Percentiles rank a stretch among this genome's conserved stretches.
Conservation (phyloP, 495 filamentous ascomycete genomes). For the Tuber microsphaerosporum region DNA sequence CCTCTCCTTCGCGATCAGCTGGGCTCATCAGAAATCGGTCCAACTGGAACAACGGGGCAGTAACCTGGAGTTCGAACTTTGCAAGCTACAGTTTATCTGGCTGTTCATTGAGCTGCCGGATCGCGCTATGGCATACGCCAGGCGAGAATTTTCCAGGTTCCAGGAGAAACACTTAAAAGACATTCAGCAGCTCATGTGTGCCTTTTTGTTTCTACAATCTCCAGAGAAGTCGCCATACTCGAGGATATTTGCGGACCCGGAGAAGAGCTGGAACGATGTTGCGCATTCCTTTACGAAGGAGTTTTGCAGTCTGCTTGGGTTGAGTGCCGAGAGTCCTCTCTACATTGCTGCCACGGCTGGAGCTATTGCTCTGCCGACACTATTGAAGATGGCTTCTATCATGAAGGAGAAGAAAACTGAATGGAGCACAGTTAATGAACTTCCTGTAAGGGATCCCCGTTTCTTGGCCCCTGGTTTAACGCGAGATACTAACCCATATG, state of each 20-base stretch:
- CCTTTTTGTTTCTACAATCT: conserved; percentile 70
- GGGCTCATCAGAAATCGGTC: conserved; percentile 64
- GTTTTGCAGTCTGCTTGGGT: conserved; percentile 84
- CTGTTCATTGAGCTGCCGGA: conserved; percentile 55
- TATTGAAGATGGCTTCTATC: conserved; percentile 73
- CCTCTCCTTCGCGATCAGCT: conserved; percentile 73
- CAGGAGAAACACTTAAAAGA: conserved; percentile 62
- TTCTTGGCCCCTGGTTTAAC: neutral
- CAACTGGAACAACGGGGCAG: conserved; percentile 74
- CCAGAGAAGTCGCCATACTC: conserved; percentile 60
- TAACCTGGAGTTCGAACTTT: conserved; percentile 91
- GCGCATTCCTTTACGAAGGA: conserved; percentile 79
- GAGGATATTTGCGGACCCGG: conserved; percentile 60
- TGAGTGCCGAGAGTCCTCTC: conserved; percentile 81
- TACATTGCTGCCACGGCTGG: conserved; percentile 88
- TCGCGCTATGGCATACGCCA: conserved; percentile 65
- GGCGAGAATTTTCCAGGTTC: conserved; percentile 59
- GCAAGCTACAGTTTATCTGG: conserved; percentile 77
- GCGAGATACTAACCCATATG: neutral
- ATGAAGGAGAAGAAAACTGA: conserved; percentile 82
- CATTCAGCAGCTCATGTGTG: conserved; percentile 65
- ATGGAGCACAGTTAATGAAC: conserved; percentile 85
- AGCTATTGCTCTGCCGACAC: conserved; percentile 75
- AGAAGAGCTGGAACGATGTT: conserved; percentile 69
- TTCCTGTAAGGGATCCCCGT: conserved; percentile 56